Percentiles rank a stretch among this genome's conserved stretches.
Conservation (phyloP, 768 basidiomycete genomes). For the Pisolithus orientalis region DNA sequence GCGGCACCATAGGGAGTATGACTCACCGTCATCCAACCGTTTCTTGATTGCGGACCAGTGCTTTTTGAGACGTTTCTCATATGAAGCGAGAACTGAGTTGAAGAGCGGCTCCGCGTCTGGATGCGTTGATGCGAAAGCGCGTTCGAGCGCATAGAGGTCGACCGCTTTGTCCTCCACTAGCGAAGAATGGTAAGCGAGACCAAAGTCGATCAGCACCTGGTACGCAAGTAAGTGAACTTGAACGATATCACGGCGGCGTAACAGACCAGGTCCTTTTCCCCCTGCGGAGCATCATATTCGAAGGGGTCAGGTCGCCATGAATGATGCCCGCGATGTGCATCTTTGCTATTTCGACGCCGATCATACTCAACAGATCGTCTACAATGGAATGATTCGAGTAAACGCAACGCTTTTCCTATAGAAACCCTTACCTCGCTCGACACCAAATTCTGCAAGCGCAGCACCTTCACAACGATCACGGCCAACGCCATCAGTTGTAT, state of each 20-base stretch:
- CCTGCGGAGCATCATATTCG: too few relatives aligned
- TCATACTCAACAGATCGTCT: conserved; percentile 73
- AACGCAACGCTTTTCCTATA: not conserved
- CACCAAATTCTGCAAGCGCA: conserved; percentile 38
- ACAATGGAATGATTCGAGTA: not conserved
- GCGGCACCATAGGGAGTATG: not conserved
- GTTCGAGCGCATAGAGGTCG: conserved; percentile 84
- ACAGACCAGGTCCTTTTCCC: conserved; percentile 38
- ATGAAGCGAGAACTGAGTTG: too few relatives aligned
- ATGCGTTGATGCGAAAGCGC: conserved; percentile 93
- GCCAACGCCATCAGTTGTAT: conserved; percentile 26
- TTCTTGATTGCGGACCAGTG: conserved; percentile 60
- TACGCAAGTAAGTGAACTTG: not conserved
- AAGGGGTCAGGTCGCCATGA: too few relatives aligned
- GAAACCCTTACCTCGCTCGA: conserved; percentile 52
- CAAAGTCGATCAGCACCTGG: conserved; percentile 93
- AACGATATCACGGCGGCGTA: not conserved
- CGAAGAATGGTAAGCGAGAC: conserved; percentile 76
- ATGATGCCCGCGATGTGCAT: too few relatives aligned
- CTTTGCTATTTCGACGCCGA: conserved; percentile 63
- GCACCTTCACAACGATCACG: conserved; percentile 4
- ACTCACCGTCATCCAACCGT: conserved; percentile 69
- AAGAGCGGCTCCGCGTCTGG: conserved; percentile 60
- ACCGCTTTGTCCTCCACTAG: conserved; percentile 48
- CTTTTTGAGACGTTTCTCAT: conserved; percentile 42